Evolutionary conservation across 2,329 filamentous ascomycete genomes (phyloP).

Genomic region (Xylariomycetidae sp.): DNA sequence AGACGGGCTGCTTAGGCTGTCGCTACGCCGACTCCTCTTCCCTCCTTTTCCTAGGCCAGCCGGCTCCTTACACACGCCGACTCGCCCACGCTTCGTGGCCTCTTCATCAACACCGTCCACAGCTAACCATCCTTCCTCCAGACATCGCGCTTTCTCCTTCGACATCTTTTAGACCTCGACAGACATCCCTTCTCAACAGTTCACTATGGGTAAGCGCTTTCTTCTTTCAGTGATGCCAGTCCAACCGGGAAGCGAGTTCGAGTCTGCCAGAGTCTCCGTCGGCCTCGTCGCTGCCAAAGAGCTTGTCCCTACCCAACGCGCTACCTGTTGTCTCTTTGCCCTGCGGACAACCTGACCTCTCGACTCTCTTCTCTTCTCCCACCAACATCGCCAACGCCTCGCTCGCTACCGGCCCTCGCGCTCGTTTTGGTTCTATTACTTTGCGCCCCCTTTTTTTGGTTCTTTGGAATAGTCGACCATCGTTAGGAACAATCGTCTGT

Average conservation of each 20-base stretch:
- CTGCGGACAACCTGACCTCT: constrained; percentile 4
- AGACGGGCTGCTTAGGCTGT: too few species aligned
- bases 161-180: constrained; percentile 22
- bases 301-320: constrained; percentile 4
- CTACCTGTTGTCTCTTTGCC: constrained; percentile 7
- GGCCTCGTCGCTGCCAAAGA: constrained; percentile 12
- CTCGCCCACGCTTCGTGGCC: too few species aligned
- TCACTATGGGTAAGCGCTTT: constrained; percentile 42
- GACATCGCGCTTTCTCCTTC: constrained; percentile 22
- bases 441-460: constrained; percentile 35
- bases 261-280: constrained; percentile 18
- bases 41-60: too few species aligned
- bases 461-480: constrained; percentile 30
- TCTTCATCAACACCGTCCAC: too few species aligned
- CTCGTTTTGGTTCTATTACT: constrained; percentile 37
- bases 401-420: constrained; percentile 20
- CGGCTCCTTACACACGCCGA: too few species aligned
- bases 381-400: constrained; percentile 20
- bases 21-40: too few species aligned
- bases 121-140: constrained; percentile 22
- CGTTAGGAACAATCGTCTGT: constrained; percentile 28
- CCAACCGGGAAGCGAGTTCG: constrained; percentile 14
- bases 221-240: constrained; percentile 20
- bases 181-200: constrained; percentile 25
- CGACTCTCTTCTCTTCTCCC: constrained; percentile 6